Evolutionary conservation across 352 stramenopile genomes (phyloP), one percentile per base, ranked within the genome.

Genomic region (Pythium aquatile): DNA sequence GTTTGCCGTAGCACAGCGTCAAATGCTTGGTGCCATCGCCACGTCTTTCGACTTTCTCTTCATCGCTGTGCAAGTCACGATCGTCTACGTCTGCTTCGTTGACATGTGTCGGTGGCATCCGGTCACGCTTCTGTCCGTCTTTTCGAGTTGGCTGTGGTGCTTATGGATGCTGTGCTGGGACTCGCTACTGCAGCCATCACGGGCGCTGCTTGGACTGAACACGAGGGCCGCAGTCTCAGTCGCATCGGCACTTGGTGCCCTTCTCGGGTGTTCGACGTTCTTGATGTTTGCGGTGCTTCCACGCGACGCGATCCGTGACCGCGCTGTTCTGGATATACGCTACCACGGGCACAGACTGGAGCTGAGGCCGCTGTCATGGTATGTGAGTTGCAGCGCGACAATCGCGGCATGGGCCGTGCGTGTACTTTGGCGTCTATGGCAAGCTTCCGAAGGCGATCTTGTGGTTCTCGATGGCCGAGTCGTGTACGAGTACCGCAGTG

Each of bases 21-120:
- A 81, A 10, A 47, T 84, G 10, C 57, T 84, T 1, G 37, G 52
- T 20, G 28, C 65, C 2, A 49, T 80, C 16, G 24, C 70, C 26
- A 71, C 59, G 13, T 84, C 76, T 9, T 84, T 81, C 46, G 74
- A 84, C 44, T 77, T 74, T 39, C 32, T 75, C 7, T 80, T 78
- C 39, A 77, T 81, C 58, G 47, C 52, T 0, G 42, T 69, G 3
- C 68, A 84, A 32, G 60, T 68, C 7, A 67, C 65, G 1, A 24
- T 62, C 30, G 72, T 72, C n/a, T 70, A 75, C 40, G 17, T 76
- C 3, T 61, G 48, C 17, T 29, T 78, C 1, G 79, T 68, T n/a
- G 35, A 64, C 8, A 37, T 81, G 1, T 9, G 48, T 2, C 14
- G 7, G 4, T 65, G 48, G 49, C 10, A 51, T 6, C 44, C n/a